Evolutionary conservation across 371 early-diverging fungal genomes (phyloP).

Genomic region (Scutellospora calospora): DNA sequence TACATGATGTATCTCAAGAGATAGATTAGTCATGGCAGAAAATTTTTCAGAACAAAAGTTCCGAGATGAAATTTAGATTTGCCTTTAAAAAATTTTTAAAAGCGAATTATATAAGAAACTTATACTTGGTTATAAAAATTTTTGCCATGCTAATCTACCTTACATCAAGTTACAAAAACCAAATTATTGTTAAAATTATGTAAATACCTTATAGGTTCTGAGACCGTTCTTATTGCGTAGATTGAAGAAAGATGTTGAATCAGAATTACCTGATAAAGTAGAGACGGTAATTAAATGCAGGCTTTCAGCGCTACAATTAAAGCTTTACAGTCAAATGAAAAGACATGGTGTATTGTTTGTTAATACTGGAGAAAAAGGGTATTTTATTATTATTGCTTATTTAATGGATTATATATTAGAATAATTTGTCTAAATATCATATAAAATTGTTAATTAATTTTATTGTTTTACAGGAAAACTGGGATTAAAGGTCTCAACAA

Average conservation of each 20-base stretch:
- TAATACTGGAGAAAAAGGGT: slow-evolving; percentile 67
- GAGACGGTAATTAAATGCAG: slow-evolving; percentile 97
- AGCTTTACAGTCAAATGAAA: slow-evolving; percentile 82
- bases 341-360: slow-evolving; percentile 75
- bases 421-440: background rate
- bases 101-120: too few relatives aligned
- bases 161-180: too few relatives aligned
- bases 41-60: too few relatives aligned
- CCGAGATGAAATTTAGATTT: too few relatives aligned
- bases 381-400: slow-evolving; percentile 45
- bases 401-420: background rate
- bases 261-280: slow-evolving; percentile 98
- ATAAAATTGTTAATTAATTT: background rate
- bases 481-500: slow-evolving; percentile 93
- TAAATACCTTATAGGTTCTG: slow-evolving; percentile 69
- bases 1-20: background rate
- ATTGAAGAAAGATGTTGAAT: slow-evolving; percentile 99
- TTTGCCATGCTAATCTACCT: too few relatives aligned
- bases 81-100: too few relatives aligned
- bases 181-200: too few relatives aligned
- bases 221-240: slow-evolving; percentile 98
- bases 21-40: too few relatives aligned
- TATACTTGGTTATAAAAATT: too few relatives aligned
- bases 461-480: slow-evolving; percentile 44
- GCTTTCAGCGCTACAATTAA: slow-evolving; percentile 85